Evolutionary conservation across 495 filamentous ascomycete species (phyloP).

Genomic region (Aspergillus nidulans): DNA sequence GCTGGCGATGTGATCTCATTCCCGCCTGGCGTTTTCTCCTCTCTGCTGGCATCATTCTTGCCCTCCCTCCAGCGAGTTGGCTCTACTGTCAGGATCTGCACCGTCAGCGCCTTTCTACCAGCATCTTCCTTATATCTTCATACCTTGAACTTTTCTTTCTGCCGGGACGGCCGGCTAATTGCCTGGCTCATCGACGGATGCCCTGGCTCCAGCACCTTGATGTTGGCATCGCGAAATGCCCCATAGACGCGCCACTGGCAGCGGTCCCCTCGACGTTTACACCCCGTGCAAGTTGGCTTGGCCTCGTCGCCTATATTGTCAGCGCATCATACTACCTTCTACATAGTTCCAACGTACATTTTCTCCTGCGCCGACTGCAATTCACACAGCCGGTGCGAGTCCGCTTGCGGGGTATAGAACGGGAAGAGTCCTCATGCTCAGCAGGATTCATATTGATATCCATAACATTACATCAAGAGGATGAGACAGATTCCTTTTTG

Average conservation of each 20-base stretch:
- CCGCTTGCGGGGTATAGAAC: constrained; percentile 22
- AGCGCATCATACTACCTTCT: background rate
- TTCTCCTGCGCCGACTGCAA: constrained; percentile 29
- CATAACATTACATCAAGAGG: background rate
- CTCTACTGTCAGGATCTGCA: constrained; percentile 17
- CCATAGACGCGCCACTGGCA: constrained; percentile 33
- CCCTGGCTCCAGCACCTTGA: constrained; percentile 26
- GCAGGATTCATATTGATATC: constrained; percentile 6
- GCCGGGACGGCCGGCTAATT: constrained; percentile 13
- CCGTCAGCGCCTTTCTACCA: background rate
- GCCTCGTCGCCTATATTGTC: constrained; percentile 22
- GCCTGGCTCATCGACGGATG: constrained; percentile 32
- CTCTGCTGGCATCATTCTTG: background rate
- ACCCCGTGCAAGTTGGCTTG: constrained; percentile 29
- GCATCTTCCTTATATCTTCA: background rate
- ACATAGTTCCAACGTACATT: constrained; percentile 17
- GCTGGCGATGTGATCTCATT: too few relatives aligned
- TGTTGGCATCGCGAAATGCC: constrained; percentile 33
- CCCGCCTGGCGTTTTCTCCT: background rate
- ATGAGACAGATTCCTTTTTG: too few relatives aligned
- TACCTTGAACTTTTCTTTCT: constrained; percentile 31
- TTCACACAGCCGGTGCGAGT: constrained; percentile 33
- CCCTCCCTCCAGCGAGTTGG: background rate
- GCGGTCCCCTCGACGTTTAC: constrained; percentile 26
- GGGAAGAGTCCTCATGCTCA: background rate